These are phyloP conservation scores for Phialophora verrucosa DNA, from an alignment of 2,329 filamentous ascomycete genomes.

Conservation along the genomic window DNA sequence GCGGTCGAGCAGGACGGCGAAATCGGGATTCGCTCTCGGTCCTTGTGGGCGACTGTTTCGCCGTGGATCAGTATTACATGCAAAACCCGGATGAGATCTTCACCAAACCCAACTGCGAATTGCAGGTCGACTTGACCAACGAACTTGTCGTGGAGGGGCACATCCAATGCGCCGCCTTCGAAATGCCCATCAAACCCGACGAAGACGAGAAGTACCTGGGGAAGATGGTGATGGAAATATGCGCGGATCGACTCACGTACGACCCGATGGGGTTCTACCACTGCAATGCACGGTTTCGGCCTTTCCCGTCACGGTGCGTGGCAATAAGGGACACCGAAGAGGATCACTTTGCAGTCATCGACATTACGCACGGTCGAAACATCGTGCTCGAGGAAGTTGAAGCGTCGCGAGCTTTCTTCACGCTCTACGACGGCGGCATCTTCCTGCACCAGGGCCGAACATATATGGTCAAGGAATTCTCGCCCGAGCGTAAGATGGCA, in stretches of 20 bases:
- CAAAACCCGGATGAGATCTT: conserved; percentile 90
- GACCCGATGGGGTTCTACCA: conserved; percentile 86
- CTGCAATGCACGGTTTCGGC: conserved; percentile 85
- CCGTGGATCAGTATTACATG: conserved; percentile 97
- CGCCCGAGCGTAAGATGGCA: conserved; percentile 78
- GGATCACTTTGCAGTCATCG: conserved; percentile 91
- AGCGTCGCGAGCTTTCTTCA: conserved; percentile 91
- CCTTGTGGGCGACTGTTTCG: conserved; percentile 84
- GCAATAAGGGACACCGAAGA: conserved; percentile 89
- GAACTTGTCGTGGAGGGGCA: conserved; percentile 91
- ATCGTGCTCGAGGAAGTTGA: conserved; percentile 93
- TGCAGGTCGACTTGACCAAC: conserved; percentile 91
- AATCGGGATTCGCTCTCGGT: conserved; percentile 94
- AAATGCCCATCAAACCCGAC: conserved; percentile 85
- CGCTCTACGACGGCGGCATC: conserved; percentile 94
- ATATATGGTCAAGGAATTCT: conserved; percentile 89
- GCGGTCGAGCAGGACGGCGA: conserved; percentile 84
- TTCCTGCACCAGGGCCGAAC: conserved; percentile 95
- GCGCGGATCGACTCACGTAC: conserved; percentile 72
- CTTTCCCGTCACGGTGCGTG: conserved; percentile 80
- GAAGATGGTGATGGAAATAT: conserved; percentile 71
- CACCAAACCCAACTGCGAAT: conserved; percentile 83
- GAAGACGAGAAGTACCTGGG: conserved; percentile 83
- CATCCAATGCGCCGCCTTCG: conserved; percentile 91
- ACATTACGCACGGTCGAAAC: conserved; percentile 79